These are phyloP conservation scores for Carex pumila DNA, from an alignment of 176 grass and related monocot genomes.

Conservation along the genomic window DNA sequence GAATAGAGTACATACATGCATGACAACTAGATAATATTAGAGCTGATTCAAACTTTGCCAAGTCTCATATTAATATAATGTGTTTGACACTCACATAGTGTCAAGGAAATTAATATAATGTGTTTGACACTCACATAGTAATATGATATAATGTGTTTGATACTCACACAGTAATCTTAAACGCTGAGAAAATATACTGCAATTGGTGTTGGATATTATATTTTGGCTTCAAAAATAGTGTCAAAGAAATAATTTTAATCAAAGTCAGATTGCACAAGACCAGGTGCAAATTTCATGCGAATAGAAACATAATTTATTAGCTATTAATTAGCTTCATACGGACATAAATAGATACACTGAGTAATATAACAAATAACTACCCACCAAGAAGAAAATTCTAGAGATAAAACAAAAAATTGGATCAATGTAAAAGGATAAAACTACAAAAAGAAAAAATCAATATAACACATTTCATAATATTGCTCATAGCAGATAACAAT, in stretches of 20 bases:
- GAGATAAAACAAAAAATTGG: not conserved
- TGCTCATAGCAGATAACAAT: slow-evolving; percentile 18
- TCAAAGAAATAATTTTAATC: not conserved
- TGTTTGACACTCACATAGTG: no score
- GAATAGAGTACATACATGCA: not conserved
- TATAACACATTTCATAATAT: not conserved
- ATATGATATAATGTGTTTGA: no score
- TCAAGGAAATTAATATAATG: no score
- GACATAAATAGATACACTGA: not conserved
- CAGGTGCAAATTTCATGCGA: not conserved
- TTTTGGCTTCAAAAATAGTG: not conserved
- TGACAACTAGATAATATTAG: not conserved
- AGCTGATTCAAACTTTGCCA: not conserved
- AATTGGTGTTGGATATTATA: not conserved
- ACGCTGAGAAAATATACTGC: not conserved
- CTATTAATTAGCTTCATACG: not conserved
- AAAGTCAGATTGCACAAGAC: not conserved
- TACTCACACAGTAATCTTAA: no score
- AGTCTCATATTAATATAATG: not conserved
- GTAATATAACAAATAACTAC: not conserved
- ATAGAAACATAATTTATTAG: not conserved
- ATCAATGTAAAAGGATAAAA: not conserved
- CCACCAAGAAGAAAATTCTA: not conserved
- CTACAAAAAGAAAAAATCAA: slow-evolving; percentile 1
- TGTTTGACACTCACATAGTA: no score